Percentiles rank a stretch among this genome's conserved stretches.
phyloP scores from a whole-genome alignment of 1,284 basidiomycete genomes.

The Anthracocystis walkeri region DNA sequence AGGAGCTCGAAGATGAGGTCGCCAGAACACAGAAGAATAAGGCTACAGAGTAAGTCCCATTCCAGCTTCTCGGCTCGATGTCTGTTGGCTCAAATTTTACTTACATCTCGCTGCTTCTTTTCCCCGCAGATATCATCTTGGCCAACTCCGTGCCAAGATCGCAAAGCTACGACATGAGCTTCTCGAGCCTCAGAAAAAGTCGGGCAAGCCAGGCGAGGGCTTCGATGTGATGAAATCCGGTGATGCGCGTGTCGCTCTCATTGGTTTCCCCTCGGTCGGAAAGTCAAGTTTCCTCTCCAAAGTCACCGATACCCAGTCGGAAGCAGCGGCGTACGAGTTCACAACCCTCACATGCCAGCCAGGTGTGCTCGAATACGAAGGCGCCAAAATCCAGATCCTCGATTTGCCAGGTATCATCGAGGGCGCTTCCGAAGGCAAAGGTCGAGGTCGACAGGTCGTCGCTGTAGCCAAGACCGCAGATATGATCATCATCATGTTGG shows the following conservation, averaged over 20 bases:
- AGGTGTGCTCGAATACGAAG: constrained; percentile 72
- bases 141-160: constrained; percentile 64
- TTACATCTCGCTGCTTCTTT: neutral
- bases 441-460: constrained; percentile 94
- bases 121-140: constrained; percentile 58
- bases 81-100: neutral
- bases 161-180: constrained; percentile 66
- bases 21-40: constrained; percentile 74
- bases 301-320: constrained; percentile 88
- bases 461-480: constrained; percentile 86
- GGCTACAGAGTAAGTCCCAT: constrained; percentile 59
- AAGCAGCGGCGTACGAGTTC: constrained; percentile 93
- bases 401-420: constrained; percentile 98
- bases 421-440: constrained; percentile 83
- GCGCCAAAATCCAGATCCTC: constrained; percentile 70
- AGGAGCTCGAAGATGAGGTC: constrained; percentile 98
- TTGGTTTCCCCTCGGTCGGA: constrained; percentile 82
- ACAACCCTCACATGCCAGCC: constrained; percentile 80
- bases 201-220: constrained; percentile 60
- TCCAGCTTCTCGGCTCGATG: neutral
- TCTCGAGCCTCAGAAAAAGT: constrained; percentile 63
- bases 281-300: constrained; percentile 92
- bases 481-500: constrained; percentile 88
- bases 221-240: constrained; percentile 68
- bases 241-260: constrained; percentile 79